phyloP scores from a whole-genome alignment of 2,329 filamentous ascomycete genomes.

The Fusarium heterosporum region DNA sequence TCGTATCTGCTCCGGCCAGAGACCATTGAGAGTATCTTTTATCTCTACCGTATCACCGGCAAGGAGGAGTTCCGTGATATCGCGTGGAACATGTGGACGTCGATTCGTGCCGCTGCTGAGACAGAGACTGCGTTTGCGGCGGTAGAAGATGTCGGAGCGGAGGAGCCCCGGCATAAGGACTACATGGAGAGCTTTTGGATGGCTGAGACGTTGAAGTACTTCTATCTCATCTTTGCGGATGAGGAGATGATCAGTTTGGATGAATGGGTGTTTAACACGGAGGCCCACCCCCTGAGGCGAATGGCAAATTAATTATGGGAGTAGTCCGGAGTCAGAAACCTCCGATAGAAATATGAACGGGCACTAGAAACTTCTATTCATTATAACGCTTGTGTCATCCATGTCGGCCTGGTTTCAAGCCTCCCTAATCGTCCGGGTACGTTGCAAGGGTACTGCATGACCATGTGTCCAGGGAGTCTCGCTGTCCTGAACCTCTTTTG shows the following conservation, averaged over 20 bases:
- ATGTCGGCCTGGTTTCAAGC: background rate
- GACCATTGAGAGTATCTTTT: constrained; percentile 83
- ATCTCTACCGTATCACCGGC: constrained; percentile 81
- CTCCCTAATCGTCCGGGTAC: background rate
- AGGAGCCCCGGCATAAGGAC: constrained; percentile 57
- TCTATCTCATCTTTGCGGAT: constrained; percentile 78
- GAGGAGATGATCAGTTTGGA: constrained; percentile 73
- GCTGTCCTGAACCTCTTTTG: too few relatives aligned
- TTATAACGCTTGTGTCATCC: background rate
- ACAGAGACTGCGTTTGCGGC: constrained; percentile 72
- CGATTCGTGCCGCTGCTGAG: constrained; percentile 69
- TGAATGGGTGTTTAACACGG: constrained; percentile 72
- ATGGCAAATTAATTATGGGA: background rate
- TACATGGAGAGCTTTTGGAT: constrained; percentile 80
- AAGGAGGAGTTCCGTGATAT: constrained; percentile 72
- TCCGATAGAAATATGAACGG: background rate
- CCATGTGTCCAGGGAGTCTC: too few relatives aligned
- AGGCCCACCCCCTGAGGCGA: constrained; percentile 60
- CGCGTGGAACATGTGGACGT: constrained; percentile 79
- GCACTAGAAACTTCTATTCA: background rate
- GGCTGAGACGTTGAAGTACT: constrained; percentile 80
- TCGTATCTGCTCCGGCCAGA: constrained; percentile 52
- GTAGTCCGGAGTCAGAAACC: background rate
- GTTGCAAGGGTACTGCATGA: too few relatives aligned
- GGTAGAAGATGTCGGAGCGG: constrained; percentile 73